Evolutionary conservation across 371 early-diverging fungal species (phyloP).

Genomic region (Lichtheimia hyalospora): DNA sequence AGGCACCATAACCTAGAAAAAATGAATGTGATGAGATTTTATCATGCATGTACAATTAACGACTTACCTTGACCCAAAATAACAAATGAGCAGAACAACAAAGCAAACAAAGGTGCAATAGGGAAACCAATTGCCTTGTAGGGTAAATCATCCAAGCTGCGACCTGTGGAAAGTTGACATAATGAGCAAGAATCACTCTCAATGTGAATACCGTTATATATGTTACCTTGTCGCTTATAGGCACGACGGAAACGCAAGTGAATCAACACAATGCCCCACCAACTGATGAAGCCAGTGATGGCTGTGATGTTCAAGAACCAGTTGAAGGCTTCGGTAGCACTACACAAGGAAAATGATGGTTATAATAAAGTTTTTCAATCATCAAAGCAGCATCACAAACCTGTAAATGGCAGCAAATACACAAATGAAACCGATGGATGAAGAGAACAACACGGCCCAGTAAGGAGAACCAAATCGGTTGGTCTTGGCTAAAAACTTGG

Average conservation of each 20-base stretch:
- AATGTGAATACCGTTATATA: constrained; percentile 4
- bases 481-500: constrained; percentile 49
- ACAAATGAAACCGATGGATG: constrained; percentile 55
- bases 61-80: constrained; percentile 52
- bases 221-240: constrained; percentile 60
- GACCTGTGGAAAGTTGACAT: constrained; percentile 5
- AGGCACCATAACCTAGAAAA: constrained; percentile 20
- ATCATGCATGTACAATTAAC: not conserved
- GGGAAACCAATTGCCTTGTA: constrained; percentile 74
- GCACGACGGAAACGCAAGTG: constrained; percentile 86
- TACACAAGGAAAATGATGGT: not conserved
- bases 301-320: constrained; percentile 77
- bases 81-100: constrained; percentile 44
- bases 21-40: constrained; percentile 22
- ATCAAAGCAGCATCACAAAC: not conserved
- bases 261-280: constrained; percentile 70
- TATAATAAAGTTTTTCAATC: too few relatives aligned
- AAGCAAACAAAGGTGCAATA: constrained; percentile 54
- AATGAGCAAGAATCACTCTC: not conserved
- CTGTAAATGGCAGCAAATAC: constrained; percentile 52
- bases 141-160: constrained; percentile 65
- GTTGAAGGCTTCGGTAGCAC: constrained; percentile 61
- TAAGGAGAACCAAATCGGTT: constrained; percentile 61
- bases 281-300: constrained; percentile 75
- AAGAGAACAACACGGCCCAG: constrained; percentile 50